phyloP scores from a whole-genome alignment of 495 filamentous ascomycete genomes.

The Apodospora peruviana region DNA sequence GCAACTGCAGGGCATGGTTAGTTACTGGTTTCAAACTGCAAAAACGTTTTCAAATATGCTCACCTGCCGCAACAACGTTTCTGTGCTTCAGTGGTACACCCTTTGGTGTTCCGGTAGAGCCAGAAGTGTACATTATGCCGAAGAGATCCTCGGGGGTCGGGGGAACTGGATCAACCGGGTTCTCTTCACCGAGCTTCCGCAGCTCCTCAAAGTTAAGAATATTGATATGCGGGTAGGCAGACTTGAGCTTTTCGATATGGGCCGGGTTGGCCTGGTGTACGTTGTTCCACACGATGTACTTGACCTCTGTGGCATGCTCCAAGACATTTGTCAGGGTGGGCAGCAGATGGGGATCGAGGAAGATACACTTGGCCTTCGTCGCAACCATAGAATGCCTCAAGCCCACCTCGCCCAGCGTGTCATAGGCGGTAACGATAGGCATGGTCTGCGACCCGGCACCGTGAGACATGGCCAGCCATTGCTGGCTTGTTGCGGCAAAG shows the following conservation, averaged over 20 bases:
- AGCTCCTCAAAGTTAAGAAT: slow-evolving; percentile 84
- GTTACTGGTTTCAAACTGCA: not conserved
- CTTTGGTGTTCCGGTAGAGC: slow-evolving; percentile 95
- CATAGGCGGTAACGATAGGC: slow-evolving; percentile 64
- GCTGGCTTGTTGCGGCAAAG: slow-evolving; percentile 79
- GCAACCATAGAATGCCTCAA: slow-evolving; percentile 86
- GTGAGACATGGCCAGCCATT: slow-evolving; percentile 68
- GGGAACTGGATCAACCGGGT: slow-evolving; percentile 73
- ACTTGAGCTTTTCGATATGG: slow-evolving; percentile 75
- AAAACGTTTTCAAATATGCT: slow-evolving; percentile 25
- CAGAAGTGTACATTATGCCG: slow-evolving; percentile 99
- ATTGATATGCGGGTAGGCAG: slow-evolving; percentile 60
- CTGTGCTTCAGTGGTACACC: slow-evolving; percentile 88
- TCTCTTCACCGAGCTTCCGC: slow-evolving; percentile 73
- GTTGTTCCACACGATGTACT: slow-evolving; percentile 85
- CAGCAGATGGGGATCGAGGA: slow-evolving; percentile 81
- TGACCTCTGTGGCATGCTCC: slow-evolving; percentile 70
- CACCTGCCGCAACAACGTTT: slow-evolving; percentile 83
- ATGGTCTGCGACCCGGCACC: slow-evolving; percentile 53
- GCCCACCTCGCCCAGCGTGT: slow-evolving; percentile 92
- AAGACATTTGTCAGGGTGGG: slow-evolving; percentile 75
- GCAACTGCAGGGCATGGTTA: slow-evolving; percentile 52
- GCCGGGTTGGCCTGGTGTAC: slow-evolving; percentile 68
- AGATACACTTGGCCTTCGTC: slow-evolving; percentile 81
- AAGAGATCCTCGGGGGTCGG: slow-evolving; percentile 81